Percentiles rank a stretch among this genome's conserved stretches.
phyloP scores from a whole-genome alignment of 805 yeast genomes.

The Hanseniaspora clermontiae region DNA sequence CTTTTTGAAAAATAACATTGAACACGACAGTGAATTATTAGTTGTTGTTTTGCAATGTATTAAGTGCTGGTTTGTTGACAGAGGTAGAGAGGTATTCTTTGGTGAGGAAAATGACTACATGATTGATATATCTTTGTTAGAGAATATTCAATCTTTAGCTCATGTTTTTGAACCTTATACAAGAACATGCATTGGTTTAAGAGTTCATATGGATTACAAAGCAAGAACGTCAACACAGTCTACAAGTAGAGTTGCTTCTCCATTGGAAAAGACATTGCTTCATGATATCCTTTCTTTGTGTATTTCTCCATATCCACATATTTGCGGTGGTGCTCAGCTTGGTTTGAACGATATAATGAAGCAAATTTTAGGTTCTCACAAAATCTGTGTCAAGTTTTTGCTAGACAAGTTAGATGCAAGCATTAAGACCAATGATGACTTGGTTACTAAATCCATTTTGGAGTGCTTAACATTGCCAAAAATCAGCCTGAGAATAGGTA shows the following conservation, averaged over 20 bases:
- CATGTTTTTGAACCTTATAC: slow-evolving; percentile 60
- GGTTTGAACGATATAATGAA: slow-evolving; percentile 57
- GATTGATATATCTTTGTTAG: slow-evolving; percentile 44
- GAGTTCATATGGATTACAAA: slow-evolving; percentile 61
- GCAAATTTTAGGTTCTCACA: slow-evolving; percentile 54
- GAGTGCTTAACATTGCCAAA: slow-evolving; percentile 44
- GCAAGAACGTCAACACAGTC: slow-evolving; percentile 60
- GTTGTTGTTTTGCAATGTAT: slow-evolving; percentile 50
- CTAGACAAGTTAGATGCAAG: slow-evolving; percentile 40
- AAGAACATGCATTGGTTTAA: slow-evolving; percentile 60
- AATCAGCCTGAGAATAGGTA: slow-evolving; percentile 44
- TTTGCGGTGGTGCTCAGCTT: slow-evolving; percentile 57
- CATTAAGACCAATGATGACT: slow-evolving; percentile 37
- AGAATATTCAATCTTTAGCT: slow-evolving; percentile 48
- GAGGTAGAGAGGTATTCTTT: slow-evolving; percentile 57
- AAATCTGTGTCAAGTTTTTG: slow-evolving; percentile 38
- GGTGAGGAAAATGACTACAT: slow-evolving; percentile 42
- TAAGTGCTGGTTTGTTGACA: slow-evolving; percentile 68
- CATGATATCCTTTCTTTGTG: slow-evolving; percentile 53
- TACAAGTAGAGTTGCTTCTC: slow-evolving; percentile 58
- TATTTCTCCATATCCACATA: slow-evolving; percentile 55
- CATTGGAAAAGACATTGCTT: slow-evolving; percentile 48
- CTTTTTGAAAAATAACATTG: slow-evolving; percentile 37
- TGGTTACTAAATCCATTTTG: slow-evolving; percentile 52
- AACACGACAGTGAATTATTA: slow-evolving; percentile 52